A percentile compares a stretch with the other conserved stretches of the same genome.
phyloP scores from a whole-genome alignment of 163 green algal species.

The Chlamydomonas reinhardtii region DNA sequence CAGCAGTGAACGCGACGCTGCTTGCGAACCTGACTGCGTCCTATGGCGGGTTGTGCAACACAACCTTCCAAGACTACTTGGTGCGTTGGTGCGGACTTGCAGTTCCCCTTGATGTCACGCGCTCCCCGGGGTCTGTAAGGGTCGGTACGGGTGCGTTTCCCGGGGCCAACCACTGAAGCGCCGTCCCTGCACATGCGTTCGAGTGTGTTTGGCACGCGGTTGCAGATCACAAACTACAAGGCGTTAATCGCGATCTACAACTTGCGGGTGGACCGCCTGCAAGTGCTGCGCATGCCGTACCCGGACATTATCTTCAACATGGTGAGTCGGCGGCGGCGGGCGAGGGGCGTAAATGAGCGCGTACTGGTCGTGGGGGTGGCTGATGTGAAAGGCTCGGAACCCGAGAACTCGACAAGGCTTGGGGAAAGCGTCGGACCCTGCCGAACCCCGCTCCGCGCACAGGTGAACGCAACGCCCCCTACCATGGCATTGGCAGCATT shows the following conservation, averaged over 20 bases:
- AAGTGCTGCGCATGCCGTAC: conserved; percentile 53
- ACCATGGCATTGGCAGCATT: conserved; percentile 48
- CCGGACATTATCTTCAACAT: conserved; percentile 49
- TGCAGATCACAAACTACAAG: conserved; percentile 22
- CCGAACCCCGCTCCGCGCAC: neutral
- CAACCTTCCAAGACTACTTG: conserved; percentile 15
- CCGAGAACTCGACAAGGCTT: too few species aligned
- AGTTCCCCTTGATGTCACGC: neutral
- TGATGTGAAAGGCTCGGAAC: too few species aligned
- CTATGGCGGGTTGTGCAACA: conserved; percentile 29
- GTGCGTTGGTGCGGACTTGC: neutral
- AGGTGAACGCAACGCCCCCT: neutral
- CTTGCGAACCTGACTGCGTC: neutral
- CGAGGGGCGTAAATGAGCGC: too few species aligned
- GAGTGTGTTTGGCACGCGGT: neutral
- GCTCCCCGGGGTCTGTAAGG: neutral
- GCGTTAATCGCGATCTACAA: conserved; percentile 45
- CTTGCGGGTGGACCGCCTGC: conserved; percentile 40
- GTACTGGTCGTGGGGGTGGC: too few species aligned
- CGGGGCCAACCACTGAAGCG: too few species aligned
- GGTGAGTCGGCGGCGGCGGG: neutral
- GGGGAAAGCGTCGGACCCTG: too few species aligned
- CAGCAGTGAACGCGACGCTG: neutral
- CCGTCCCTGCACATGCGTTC: too few species aligned
- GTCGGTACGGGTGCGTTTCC: too few species aligned